phyloP scores from a whole-genome alignment of 139 green algal species.

The Klebsormidium nitens region DNA sequence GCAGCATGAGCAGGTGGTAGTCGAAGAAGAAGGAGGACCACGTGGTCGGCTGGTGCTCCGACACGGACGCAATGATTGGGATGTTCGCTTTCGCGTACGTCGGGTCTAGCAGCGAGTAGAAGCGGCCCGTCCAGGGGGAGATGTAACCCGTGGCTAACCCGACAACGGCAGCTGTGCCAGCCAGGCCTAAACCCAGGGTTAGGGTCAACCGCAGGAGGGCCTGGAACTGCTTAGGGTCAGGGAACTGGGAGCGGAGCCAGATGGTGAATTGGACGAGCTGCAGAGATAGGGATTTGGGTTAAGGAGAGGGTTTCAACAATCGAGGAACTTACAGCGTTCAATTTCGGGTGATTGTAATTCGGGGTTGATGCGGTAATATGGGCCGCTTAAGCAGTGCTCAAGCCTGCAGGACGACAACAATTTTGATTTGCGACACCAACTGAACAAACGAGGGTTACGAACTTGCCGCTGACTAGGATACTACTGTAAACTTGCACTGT shows the following conservation, averaged over 20 bases:
- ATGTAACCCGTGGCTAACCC: constrained; percentile 44
- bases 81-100: constrained; percentile 61
- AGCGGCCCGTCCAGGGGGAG: constrained; percentile 56
- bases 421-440: no score
- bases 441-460: no score
- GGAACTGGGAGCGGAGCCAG: constrained; percentile 24
- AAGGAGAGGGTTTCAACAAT: no score
- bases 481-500: no score
- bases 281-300: no score
- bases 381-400: no score
- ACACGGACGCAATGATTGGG: constrained; percentile 58
- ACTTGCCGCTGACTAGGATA: no score
- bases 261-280: constrained; percentile 41
- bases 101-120: constrained; percentile 56
- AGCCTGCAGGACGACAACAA: no score
- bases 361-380: no score
- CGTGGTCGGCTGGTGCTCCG: constrained; percentile 60
- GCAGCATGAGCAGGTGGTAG: constrained; percentile 48
- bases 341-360: no score
- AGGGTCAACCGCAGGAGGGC: constrained; percentile 32
- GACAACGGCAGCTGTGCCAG: constrained; percentile 8
- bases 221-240: constrained; percentile 39
- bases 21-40: constrained; percentile 62
- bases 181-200: constrained; percentile 8
- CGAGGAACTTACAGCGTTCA: no score